Evolutionary conservation across 2,329 filamentous ascomycete species (phyloP).

Genomic region (Graphiopsis chlorocephala): DNA sequence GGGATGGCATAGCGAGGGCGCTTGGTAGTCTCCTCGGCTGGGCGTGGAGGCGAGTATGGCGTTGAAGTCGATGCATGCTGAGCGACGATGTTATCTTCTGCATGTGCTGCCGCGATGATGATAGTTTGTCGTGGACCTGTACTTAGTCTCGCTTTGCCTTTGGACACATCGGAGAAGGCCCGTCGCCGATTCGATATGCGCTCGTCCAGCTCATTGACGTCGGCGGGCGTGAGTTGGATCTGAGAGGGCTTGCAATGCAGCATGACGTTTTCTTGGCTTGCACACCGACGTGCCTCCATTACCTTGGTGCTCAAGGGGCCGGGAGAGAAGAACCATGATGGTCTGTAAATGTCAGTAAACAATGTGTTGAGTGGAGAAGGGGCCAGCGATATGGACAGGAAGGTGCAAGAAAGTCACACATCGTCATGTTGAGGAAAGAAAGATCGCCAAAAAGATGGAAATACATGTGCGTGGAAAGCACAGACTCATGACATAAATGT

Average conservation of each 20-base stretch:
- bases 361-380: not conserved
- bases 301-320: not conserved
- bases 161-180: not conserved
- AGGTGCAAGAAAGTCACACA: too few relatives aligned
- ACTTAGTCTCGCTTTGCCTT: conserved; percentile 22
- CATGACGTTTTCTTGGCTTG: conserved; percentile 21
- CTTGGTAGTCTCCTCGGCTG: not conserved
- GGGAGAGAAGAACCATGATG: too few relatives aligned
- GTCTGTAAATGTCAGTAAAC: too few relatives aligned
- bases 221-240: conserved; percentile 29
- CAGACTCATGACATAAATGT: too few relatives aligned
- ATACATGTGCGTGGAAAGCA: too few relatives aligned
- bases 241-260: conserved; percentile 30
- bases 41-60: not conserved
- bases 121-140: conserved; percentile 18
- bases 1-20: not conserved
- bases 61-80: not conserved
- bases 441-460: too few relatives aligned
- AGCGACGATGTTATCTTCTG: not conserved
- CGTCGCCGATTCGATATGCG: conserved; percentile 21
- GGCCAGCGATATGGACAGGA: too few relatives aligned
- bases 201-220: conserved; percentile 28
- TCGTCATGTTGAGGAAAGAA: too few relatives aligned
- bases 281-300: not conserved
- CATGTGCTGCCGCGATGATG: not conserved